Evolutionary conservation across 1,284 basidiomycete genomes (phyloP), one percentile per base, ranked within the genome.

Genomic region (Neonothopanus nambi): DNA sequence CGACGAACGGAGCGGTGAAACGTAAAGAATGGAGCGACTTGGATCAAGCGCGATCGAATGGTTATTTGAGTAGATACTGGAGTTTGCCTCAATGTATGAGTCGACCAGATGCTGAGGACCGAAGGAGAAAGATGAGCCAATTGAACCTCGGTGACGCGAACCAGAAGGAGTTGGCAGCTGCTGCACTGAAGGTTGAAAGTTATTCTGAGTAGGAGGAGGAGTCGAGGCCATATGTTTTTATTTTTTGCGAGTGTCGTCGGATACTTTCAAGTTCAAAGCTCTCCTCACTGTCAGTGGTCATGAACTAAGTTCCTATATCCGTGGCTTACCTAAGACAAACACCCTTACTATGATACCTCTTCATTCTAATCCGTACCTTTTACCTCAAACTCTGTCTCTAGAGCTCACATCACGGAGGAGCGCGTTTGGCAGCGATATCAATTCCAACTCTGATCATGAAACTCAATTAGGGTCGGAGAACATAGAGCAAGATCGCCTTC

Each of bases 61-160:
- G n/a, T 74, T 68, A 59, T 78, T 75, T 15, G 82, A 82, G 17
- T 79, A 68, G 8, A 75, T 75, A 64, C 80, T 83, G 20, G 78
- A 71, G 62, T 85, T 84, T 7, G 76, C 78, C 54, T 81, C 82
- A 45, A 80, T 70, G 59, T 85, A 83, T 0, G 85, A 85, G 64
- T 87, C 81, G 33, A 89, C 76, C 20, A 91, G 77, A 15, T 81
- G 79, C 61, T 87, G 83, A 13, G 89, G 89, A 21, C 85, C 88
- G 62, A 91, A 89, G 0, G 90, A 91, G 73, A 92, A 93, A 4
- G 89, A 89, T 12, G 86, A 86, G 61, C 86, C 85, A 39, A 92
- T 79, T 7, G 89, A 91, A 48, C 77, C 77, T 46, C 85, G 78
- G 52, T 72, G 70, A 50, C 81, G 76, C 40, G 80, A 48, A 11